Conservation (phyloP, 768 basidiomycete genomes). For the Tricholoma matsutake region DNA sequence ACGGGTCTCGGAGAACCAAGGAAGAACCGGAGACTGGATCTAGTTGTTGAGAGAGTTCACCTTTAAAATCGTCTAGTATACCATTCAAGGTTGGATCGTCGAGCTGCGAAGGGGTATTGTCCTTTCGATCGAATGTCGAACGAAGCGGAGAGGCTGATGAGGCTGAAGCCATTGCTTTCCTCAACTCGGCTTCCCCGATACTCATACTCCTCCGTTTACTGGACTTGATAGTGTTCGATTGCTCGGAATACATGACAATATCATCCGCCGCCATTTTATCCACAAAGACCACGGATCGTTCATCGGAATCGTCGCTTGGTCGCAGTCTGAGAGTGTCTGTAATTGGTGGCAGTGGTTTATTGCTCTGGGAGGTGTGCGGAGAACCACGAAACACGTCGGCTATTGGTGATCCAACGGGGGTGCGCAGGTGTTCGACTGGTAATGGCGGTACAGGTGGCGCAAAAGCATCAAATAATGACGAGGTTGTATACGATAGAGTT, state of each 20-base stretch:
- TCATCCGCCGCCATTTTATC: slow-evolving; percentile 40
- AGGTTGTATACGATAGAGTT: slow-evolving; percentile 37
- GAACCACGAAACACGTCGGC: slow-evolving; percentile 46
- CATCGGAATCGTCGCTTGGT: slow-evolving; percentile 45
- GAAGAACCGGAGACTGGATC: slow-evolving; percentile 47
- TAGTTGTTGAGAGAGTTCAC: slow-evolving; percentile 63
- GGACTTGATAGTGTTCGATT: slow-evolving; percentile 21
- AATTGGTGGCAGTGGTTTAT: slow-evolving; percentile 69
- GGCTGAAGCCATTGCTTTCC: slow-evolving; percentile 38
- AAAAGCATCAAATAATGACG: slow-evolving; percentile 42
- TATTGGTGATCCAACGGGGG: slow-evolving; percentile 41
- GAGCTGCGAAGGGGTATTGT: slow-evolving; percentile 17
- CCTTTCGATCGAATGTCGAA: slow-evolving; percentile 23
- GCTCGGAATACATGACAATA: slow-evolving; percentile 19
- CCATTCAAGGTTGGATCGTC: slow-evolving; percentile 50
- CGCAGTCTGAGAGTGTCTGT: slow-evolving; percentile 29
- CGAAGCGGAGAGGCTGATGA: slow-evolving; percentile 37
- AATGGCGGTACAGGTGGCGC: slow-evolving; percentile 52
- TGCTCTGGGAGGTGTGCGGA: slow-evolving; percentile 33
- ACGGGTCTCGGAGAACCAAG: slow-evolving; percentile 66
- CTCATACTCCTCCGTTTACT: slow-evolving; percentile 71
- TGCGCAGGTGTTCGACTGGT: slow-evolving; percentile 40
- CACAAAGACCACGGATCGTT: slow-evolving; percentile 56
- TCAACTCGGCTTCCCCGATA: slow-evolving; percentile 60
- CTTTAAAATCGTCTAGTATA: slow-evolving; percentile 71